A percentile compares a stretch with the other conserved stretches of the same genome.
phyloP scores from a whole-genome alignment of 2,329 filamentous ascomycete genomes.

The Whalleya microplaca region DNA sequence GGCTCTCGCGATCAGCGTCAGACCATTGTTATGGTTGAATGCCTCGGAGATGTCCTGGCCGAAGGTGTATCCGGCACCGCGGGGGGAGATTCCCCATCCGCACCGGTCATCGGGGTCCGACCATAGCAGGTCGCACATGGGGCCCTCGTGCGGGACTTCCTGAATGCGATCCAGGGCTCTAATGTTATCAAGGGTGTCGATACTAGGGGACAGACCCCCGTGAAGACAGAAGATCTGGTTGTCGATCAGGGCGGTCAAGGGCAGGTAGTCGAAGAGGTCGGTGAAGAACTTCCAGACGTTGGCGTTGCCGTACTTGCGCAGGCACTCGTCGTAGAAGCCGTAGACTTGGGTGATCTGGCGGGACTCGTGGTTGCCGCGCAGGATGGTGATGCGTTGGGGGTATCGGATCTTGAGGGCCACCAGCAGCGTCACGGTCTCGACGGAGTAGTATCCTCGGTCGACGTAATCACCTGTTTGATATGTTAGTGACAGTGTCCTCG shows the following conservation, averaged over 20 bases:
- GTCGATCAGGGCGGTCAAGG: slow-evolving; percentile 95
- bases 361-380: slow-evolving; percentile 98
- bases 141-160: slow-evolving; percentile 96
- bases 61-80: slow-evolving; percentile 93
- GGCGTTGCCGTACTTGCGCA: slow-evolving; percentile 98
- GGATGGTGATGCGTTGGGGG: slow-evolving; percentile 95
- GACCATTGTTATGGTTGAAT: slow-evolving; percentile 98
- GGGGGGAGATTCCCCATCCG: slow-evolving; percentile 93
- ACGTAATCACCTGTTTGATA: slow-evolving; percentile 82
- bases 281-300: slow-evolving; percentile 99
- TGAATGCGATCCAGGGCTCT: slow-evolving; percentile 93
- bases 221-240: slow-evolving; percentile 99
- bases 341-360: slow-evolving; percentile 99
- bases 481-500: slow-evolving; percentile 15
- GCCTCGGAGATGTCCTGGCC: slow-evolving; percentile 97
- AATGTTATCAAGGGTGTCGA: slow-evolving; percentile 95
- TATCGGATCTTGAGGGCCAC: slow-evolving; percentile 98
- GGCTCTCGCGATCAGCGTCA: slow-evolving; percentile 92
- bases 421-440: slow-evolving; percentile 95
- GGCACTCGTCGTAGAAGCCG: slow-evolving; percentile 98
- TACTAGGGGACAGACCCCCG: slow-evolving; percentile 93
- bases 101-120: slow-evolving; percentile 96
- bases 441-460: slow-evolving; percentile 97
- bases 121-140: slow-evolving; percentile 98
- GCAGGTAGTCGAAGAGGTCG: slow-evolving; percentile 98